Percentiles rank a stretch among this genome's conserved stretches.
Conservation (phyloP, 345 rosid genomes). For the Syzygium jambos region DNA sequence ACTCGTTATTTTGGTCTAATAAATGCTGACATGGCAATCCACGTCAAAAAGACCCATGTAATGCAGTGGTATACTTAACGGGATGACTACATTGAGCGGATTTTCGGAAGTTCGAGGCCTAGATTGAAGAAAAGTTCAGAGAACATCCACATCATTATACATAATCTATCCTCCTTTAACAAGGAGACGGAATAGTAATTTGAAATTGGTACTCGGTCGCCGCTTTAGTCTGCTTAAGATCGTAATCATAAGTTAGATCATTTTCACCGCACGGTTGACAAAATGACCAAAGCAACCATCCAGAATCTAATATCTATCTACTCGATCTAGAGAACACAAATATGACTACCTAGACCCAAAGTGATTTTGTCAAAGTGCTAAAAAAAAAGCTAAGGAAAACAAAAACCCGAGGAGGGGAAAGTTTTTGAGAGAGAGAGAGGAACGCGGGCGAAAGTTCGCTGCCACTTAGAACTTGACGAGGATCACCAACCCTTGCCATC, state of each 20-base stretch:
- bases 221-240: rapidly evolving
- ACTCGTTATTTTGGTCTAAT: background rate
- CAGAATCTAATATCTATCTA: too few relatives aligned
- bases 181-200: background rate
- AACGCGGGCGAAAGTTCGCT: rapidly evolving
- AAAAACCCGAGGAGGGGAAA: background rate
- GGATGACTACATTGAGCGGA: background rate
- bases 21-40: rapidly evolving
- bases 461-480: background rate
- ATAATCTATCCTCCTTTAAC: background rate
- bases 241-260: background rate
- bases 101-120: rapidly evolving
- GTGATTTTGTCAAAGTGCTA: background rate
- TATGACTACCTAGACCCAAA: background rate
- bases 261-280: background rate
- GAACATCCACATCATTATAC: background rate
- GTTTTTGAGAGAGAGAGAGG: background rate
- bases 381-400: background rate
- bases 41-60: background rate
- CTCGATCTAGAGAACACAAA: background rate
- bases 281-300: background rate
- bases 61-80: rapidly evolving
- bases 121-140: background rate
- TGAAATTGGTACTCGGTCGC: background rate
- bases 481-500: background rate